Conservation (phyloP, 768 basidiomycete species). For the Sistotremastrum niveocremeum region DNA sequence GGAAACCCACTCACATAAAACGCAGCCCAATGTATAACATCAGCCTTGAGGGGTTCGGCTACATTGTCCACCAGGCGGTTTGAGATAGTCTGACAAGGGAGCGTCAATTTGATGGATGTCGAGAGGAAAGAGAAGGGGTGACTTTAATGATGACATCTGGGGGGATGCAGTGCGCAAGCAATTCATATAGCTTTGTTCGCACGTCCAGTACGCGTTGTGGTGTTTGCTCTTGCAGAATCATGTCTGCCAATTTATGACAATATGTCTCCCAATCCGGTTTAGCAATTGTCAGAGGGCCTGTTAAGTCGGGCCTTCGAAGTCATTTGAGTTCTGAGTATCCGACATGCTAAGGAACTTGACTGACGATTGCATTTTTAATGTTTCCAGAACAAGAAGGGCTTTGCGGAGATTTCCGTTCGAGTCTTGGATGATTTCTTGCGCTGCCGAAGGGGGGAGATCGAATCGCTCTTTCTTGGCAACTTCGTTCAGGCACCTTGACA, state of each 20-base stretch:
- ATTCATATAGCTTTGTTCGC: slow-evolving; percentile 84
- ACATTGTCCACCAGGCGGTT: slow-evolving; percentile 77
- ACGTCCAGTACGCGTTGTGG: slow-evolving; percentile 87
- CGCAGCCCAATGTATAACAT: slow-evolving; percentile 97
- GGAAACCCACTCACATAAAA: slow-evolving; percentile 56
- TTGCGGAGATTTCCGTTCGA: slow-evolving; percentile 87
- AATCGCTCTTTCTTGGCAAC: slow-evolving; percentile 75
- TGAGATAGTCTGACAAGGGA: slow-evolving; percentile 60
- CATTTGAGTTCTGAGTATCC: background rate
- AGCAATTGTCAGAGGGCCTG: slow-evolving; percentile 66
- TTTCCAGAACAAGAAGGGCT: slow-evolving; percentile 87
- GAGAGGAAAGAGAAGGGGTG: slow-evolving; percentile 7
- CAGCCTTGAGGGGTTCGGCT: slow-evolving; percentile 80
- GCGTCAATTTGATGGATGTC: background rate
- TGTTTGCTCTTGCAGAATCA: slow-evolving; percentile 81
- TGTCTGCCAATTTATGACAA: slow-evolving; percentile 81
- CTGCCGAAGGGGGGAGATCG: slow-evolving; percentile 64
- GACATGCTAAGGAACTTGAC: slow-evolving; percentile 13
- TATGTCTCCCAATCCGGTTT: slow-evolving; percentile 99
- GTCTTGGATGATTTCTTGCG: slow-evolving; percentile 63
- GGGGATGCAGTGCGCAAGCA: slow-evolving; percentile 94
- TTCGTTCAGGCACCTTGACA: slow-evolving; percentile 60
- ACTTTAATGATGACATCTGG: slow-evolving; percentile 87
- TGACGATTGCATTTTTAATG: slow-evolving; percentile 92
- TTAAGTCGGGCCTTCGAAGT: slow-evolving; percentile 57